Percentiles rank a stretch among this genome's conserved stretches.
phyloP scores from a whole-genome alignment of 108 stramenopile genomes.

The Conticribra weissflogii region DNA sequence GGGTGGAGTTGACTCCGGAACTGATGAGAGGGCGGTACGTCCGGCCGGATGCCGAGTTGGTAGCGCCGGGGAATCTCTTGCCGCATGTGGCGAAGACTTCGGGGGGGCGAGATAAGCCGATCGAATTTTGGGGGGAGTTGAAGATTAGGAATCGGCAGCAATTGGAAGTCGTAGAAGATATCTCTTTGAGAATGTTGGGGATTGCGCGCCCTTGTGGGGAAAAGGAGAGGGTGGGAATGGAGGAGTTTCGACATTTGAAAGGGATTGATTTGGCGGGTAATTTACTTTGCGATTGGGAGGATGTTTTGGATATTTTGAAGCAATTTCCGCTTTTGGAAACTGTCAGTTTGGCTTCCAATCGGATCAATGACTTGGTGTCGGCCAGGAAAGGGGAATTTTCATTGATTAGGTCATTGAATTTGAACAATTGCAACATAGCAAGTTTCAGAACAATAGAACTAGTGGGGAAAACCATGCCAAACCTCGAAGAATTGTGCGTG shows the following conservation, averaged over 20 bases:
- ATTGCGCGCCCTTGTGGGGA: slow-evolving; percentile 52
- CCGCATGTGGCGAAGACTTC: slow-evolving; percentile 76
- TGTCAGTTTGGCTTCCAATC: slow-evolving; percentile 78
- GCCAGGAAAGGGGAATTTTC: slow-evolving; percentile 15
- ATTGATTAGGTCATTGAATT: slow-evolving; percentile 56
- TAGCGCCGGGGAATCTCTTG: slow-evolving; percentile 82
- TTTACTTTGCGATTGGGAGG: slow-evolving; percentile 68
- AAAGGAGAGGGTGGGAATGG: slow-evolving; percentile 36
- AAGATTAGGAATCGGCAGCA: slow-evolving; percentile 81
- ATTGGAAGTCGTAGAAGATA: slow-evolving; percentile 63
- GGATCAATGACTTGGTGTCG: slow-evolving; percentile 57
- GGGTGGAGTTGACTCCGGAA: slow-evolving; percentile 56
- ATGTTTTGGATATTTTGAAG: slow-evolving; percentile 55
- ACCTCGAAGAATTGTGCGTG: slow-evolving; percentile 78
- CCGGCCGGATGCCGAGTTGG: slow-evolving; percentile 65
- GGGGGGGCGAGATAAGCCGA: slow-evolving; percentile 74
- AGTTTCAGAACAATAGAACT: slow-evolving; percentile 57
- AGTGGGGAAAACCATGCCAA: slow-evolving; percentile 65
- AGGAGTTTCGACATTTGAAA: slow-evolving; percentile 56
- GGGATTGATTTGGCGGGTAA: slow-evolving; percentile 87
- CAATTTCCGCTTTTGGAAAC: slow-evolving; percentile 63
- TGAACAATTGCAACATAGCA: slow-evolving; percentile 63
- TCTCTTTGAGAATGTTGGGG: slow-evolving; percentile 78
- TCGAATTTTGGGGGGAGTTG: slow-evolving; percentile 86
- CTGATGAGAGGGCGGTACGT: slow-evolving; percentile 73